Evolutionary conservation across 1,284 basidiomycete species (phyloP), one percentile per base, ranked within the genome.

Genomic region (Trichosporon inkin): DNA sequence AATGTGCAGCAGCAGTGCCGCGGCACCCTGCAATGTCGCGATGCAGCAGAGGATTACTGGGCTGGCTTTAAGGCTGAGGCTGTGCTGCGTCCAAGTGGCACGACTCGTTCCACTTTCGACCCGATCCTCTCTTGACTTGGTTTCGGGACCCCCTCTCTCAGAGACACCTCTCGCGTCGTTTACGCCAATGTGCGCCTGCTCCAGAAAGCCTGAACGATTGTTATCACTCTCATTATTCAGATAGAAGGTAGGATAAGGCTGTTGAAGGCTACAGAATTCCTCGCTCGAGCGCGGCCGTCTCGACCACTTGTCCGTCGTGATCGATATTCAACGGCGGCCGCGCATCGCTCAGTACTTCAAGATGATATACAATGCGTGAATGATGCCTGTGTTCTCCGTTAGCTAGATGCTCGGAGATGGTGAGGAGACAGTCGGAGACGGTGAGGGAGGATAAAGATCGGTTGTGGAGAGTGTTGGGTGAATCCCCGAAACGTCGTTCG

Each of bases 351-450:
- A 65, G 36, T 65, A 56, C 56, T 71, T 72, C 36, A 75, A 57
- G 36, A 75, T 75, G 56, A 75, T 75, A 60, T 75, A 74, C 0
- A 74, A 61, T n/a, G 72, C 72, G 61, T 74, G 71, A 47, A 74
- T 74, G 67, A 74, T 72, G 19, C 58, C 59, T 60, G 38, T 5
- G 17, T 8, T 8, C 11, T 10, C 2, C 28, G 32, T 51, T 24
- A 51, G 47, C 35, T 19, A 58, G 51, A 7, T 47, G 38, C 17
- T 40, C 36, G 39, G 49, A 39, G 39, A 53, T 53, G 6, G 32
- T 39, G 41, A 11, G 5, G 7, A 7, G 6, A 14, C 37, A 10
- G 35, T 35, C 19, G 34, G 22, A 38, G 20, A 22, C 17, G 47
- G 47, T 37, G 28, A 8, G 44, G 24, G 19, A 34, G 17, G 40